Evolutionary conservation across 441 rosid genomes (phyloP).

Genomic region (Croton laevigatus): DNA sequence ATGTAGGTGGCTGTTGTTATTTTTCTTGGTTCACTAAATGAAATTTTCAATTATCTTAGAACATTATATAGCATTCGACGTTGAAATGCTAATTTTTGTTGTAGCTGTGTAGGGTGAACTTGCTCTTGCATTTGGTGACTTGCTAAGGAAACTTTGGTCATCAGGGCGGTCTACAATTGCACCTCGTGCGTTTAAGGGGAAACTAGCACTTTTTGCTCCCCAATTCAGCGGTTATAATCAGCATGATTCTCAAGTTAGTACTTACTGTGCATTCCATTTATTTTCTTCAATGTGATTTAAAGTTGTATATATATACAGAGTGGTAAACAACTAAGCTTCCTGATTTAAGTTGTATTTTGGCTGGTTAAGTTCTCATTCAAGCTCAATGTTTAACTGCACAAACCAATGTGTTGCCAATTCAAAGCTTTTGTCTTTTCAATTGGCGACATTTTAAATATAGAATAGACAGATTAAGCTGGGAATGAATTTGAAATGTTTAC

Average conservation of each 20-base stretch:
- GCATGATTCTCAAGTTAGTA: conserved; percentile 78
- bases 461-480: not conserved
- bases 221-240: conserved; percentile 80
- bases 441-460: not conserved
- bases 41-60: not conserved
- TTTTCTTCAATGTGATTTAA: not conserved
- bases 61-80: conserved; percentile 7
- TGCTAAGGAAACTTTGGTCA: conserved; percentile 72
- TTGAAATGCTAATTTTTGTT: conserved; percentile 32
- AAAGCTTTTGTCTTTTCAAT: not conserved
- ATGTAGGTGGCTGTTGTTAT: conserved; percentile 37
- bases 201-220: conserved; percentile 64
- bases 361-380: not conserved
- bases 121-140: conserved; percentile 69
- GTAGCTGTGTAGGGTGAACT: conserved; percentile 67
- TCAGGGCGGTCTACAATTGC: conserved; percentile 57
- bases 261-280: not conserved
- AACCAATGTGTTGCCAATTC: not conserved
- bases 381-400: not conserved
- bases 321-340: not conserved
- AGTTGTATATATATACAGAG: not conserved
- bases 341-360: not conserved
- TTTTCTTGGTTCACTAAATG: conserved; percentile 1
- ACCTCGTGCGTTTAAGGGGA: conserved; percentile 65
- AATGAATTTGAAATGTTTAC: not conserved